A percentile compares a stretch with the other conserved stretches of the same genome.
Evolutionary conservation across 2,329 filamentous ascomycete species (phyloP).

Genomic region (Daldinia eschscholtzii): DNA sequence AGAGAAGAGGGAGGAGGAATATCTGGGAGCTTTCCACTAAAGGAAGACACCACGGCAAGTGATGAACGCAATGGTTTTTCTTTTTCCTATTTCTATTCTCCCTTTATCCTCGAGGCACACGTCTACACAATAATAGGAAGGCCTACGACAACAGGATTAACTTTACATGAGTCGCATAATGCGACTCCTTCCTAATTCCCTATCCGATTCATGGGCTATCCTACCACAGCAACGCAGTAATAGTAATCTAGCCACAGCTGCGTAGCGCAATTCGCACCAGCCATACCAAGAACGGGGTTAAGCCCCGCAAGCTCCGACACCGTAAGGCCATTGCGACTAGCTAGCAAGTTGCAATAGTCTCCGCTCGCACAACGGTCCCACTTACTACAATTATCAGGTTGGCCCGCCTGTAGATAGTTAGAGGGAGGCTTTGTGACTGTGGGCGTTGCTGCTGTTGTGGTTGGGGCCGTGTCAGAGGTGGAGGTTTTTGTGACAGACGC

Average conservation of each 20-base stretch:
- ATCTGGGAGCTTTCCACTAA: constrained; percentile 1
- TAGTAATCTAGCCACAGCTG: constrained; percentile 2
- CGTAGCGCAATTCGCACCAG: constrained; percentile 4
- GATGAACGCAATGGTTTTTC: neutral
- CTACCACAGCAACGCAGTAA: neutral
- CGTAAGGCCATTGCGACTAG: neutral
- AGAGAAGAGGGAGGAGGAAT: constrained; percentile 13
- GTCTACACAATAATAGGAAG: neutral
- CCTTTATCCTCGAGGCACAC: too few relatives aligned
- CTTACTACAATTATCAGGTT: neutral
- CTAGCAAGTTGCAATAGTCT: constrained; percentile 11
- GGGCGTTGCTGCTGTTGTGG: constrained; percentile 9
- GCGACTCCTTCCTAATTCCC: neutral
- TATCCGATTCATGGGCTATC: neutral
- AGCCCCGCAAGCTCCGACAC: constrained; percentile 3
- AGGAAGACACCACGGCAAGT: constrained; percentile 1
- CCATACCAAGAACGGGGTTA: constrained; percentile 3
- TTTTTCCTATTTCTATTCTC: too few relatives aligned
- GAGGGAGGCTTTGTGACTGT: constrained; percentile 14
- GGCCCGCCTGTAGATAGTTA: neutral
- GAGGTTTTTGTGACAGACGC: neutral
- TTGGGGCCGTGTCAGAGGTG: neutral
- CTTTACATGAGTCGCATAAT: neutral
- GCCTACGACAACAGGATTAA: neutral
- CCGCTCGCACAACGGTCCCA: neutral